phyloP scores from a whole-genome alignment of 306 rosid genomes.

The Acacia crassicarpa region DNA sequence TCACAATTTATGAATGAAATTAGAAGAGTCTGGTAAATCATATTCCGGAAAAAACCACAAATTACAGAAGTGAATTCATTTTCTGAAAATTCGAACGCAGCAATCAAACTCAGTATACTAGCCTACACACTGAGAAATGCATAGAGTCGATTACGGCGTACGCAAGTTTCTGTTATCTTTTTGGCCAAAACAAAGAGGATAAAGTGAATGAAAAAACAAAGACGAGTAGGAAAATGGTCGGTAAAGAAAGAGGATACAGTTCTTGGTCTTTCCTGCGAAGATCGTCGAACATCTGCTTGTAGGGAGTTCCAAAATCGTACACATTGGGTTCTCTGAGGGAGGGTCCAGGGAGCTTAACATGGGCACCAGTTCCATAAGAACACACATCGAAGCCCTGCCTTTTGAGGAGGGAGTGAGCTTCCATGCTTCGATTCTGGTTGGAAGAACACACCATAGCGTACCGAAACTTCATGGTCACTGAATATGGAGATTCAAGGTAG shows the following conservation, averaged over 20 bases:
- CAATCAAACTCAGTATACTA: neutral
- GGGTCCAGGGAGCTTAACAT: slow-evolving; percentile 97
- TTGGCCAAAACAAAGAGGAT: neutral
- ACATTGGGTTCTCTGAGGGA: slow-evolving; percentile 95
- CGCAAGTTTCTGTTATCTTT: neutral
- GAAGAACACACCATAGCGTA: slow-evolving; percentile 96
- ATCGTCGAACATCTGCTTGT: slow-evolving; percentile 84
- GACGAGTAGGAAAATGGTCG: neutral
- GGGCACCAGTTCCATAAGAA: slow-evolving; percentile 89
- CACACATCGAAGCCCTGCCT: slow-evolving; percentile 81
- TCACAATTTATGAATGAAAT: neutral
- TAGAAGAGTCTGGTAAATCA: no score
- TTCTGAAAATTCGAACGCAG: slow-evolving; percentile 1
- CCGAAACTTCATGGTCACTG: slow-evolving; percentile 51
- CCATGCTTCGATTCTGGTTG: slow-evolving; percentile 97
- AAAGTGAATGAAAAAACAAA: neutral
- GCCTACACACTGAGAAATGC: neutral
- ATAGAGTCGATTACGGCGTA: neutral
- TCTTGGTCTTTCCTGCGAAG: slow-evolving; percentile 91
- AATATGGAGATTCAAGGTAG: neutral
- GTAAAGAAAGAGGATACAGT: slow-evolving; percentile 59
- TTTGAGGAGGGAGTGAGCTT: slow-evolving; percentile 84
- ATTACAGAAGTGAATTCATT: neutral
- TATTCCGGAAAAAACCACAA: neutral
- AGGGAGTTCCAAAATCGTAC: slow-evolving; percentile 94